These are phyloP conservation scores for Aspergillus avenaceus DNA, from an alignment of 495 filamentous ascomycete genomes.

Conservation along the genomic window DNA sequence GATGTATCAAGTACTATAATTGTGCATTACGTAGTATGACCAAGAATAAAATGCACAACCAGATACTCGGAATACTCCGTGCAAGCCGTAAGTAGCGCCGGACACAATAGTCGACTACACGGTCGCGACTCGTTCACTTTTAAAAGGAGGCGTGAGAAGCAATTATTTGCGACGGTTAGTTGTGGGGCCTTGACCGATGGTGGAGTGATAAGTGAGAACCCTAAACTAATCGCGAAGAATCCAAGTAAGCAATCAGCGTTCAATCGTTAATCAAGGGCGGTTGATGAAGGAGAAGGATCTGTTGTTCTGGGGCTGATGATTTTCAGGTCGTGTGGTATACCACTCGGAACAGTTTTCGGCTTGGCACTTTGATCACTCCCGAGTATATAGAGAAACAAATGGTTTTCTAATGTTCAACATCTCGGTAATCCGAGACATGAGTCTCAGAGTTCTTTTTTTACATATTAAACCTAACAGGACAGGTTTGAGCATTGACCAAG, in stretches of 20 bases:
- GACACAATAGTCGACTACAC: neutral
- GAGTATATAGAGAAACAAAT: too few species aligned
- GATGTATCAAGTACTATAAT: neutral
- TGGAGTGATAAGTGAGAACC: constrained; percentile 9
- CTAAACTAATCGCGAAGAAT: constrained; percentile 9
- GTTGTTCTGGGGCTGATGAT: too few species aligned
- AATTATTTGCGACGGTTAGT: constrained; percentile 8
- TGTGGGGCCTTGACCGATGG: constrained; percentile 4
- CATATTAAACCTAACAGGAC: neutral
- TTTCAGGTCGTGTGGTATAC: neutral
- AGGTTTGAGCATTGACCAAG: neutral
- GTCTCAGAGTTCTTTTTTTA: too few species aligned
- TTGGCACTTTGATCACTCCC: neutral
- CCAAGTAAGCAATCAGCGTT: neutral
- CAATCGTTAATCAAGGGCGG: neutral
- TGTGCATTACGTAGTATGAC: constrained; percentile 1
- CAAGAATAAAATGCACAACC: too few species aligned
- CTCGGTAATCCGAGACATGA: too few species aligned
- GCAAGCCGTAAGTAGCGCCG: neutral
- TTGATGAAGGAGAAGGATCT: neutral
- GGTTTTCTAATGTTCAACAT: too few species aligned
- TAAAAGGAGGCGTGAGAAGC: neutral
- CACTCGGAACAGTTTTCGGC: neutral
- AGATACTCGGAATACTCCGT: neutral
- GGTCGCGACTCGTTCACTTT: neutral